phyloP scores from a whole-genome alignment of 2,329 filamentous ascomycete species.

The Lasiodiplodia sp. region DNA sequence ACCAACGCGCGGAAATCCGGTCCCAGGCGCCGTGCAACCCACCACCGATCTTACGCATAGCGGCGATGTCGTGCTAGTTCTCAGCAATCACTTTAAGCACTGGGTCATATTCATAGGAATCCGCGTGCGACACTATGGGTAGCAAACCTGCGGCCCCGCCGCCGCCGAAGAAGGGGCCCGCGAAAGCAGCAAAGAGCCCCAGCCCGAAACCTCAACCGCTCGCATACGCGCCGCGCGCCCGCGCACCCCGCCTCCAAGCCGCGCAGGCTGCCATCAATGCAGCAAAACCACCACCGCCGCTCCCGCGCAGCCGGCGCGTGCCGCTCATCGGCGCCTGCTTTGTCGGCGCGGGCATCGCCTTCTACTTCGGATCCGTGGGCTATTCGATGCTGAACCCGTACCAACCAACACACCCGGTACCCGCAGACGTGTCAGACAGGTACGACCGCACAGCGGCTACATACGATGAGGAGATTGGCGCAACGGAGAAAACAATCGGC shows the following conservation, averaged over 20 bases:
- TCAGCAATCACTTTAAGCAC: too few relatives aligned
- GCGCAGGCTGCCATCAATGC: conserved; percentile 3
- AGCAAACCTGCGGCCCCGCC: conserved; percentile 14
- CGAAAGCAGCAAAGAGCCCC: background rate
- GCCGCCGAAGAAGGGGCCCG: background rate
- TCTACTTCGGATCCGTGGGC: conserved; percentile 12
- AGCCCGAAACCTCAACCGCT: conserved; percentile 4
- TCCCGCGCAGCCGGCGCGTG: conserved; percentile 7
- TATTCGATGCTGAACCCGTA: conserved; percentile 31
- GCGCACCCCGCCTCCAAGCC: background rate
- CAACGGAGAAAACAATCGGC: conserved; percentile 52
- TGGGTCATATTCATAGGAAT: too few relatives aligned
- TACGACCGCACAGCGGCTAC: conserved; percentile 55
- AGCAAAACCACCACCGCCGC: background rate
- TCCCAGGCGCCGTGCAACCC: too few relatives aligned
- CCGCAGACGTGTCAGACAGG: conserved; percentile 52
- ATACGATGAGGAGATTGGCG: conserved; percentile 57
- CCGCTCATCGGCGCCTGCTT: conserved; percentile 16
- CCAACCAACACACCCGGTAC: conserved; percentile 33
- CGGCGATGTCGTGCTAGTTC: too few relatives aligned
- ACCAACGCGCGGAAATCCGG: too few relatives aligned
- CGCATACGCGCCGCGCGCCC: conserved; percentile 8
- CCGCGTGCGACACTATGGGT: conserved; percentile 1
- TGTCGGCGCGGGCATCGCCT: conserved; percentile 7
- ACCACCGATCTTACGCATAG: too few relatives aligned